Percentiles rank a stretch among this genome's conserved stretches.
Evolutionary conservation across 176 grass and related monocot genomes (phyloP).

Genomic region (maize (Zea mays)): DNA sequence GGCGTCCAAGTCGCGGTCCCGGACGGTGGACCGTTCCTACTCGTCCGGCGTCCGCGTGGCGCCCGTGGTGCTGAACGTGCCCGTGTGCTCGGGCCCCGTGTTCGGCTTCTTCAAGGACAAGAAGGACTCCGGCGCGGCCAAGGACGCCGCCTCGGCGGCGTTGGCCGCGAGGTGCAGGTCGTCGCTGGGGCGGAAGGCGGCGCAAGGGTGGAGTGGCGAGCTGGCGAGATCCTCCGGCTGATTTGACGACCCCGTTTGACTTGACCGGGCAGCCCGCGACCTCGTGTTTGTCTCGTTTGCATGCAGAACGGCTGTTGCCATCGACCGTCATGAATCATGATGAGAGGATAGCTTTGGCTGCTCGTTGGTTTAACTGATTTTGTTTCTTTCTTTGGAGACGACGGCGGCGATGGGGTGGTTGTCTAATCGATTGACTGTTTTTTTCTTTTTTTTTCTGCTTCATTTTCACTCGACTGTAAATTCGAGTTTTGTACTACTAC

Average conservation of each 20-base stretch:
- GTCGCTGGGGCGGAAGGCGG: no score
- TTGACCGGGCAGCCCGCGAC: neutral
- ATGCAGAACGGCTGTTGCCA: neutral
- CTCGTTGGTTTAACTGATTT: constrained; percentile 42
- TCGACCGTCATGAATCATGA: constrained; percentile 1
- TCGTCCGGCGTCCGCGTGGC: constrained; percentile 75
- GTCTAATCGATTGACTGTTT: constrained; percentile 62
- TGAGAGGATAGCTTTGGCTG: constrained; percentile 6
- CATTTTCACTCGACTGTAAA: constrained; percentile 40
- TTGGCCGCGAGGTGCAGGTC: no score
- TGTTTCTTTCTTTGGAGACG: constrained; percentile 54
- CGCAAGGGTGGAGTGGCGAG: constrained; percentile 49
- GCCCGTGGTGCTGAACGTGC: constrained; percentile 82
- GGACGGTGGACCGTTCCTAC: constrained; percentile 75
- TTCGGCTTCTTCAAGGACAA: constrained; percentile 85
- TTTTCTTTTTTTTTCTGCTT: neutral
- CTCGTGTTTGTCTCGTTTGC: neutral
- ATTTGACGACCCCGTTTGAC: constrained; percentile 14
- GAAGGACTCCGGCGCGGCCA: constrained; percentile 14
- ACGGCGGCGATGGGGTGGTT: neutral
- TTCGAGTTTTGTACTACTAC: constrained; percentile 46
- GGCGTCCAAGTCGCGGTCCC: constrained; percentile 46
- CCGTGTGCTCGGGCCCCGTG: constrained; percentile 78
- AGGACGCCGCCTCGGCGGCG: neutral
- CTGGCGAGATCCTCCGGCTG: constrained; percentile 35